phyloP scores from a whole-genome alignment of 2,329 filamentous ascomycete species.

The Alternaria panax region DNA sequence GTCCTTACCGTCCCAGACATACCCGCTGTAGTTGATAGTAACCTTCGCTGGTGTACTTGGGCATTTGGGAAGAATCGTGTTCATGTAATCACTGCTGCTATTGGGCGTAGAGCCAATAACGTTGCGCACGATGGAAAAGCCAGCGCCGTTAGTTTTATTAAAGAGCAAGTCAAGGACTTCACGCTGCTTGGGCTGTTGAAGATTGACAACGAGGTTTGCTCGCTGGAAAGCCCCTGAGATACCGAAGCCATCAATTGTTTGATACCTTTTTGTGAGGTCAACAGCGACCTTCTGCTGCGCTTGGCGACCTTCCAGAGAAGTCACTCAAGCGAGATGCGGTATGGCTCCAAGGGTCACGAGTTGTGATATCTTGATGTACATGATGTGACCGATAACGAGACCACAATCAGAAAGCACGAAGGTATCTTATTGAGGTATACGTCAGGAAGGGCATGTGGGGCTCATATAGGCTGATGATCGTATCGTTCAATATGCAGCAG shows the following conservation, averaged over 20 bases:
- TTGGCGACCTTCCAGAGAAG: slow-evolving; percentile 26
- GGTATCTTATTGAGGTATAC: no score
- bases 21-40: slow-evolving; percentile 42
- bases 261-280: slow-evolving; percentile 53
- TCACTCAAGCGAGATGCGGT: slow-evolving; percentile 14
- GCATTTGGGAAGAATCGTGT: slow-evolving; percentile 36
- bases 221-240: slow-evolving; percentile 57
- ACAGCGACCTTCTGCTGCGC: slow-evolving; percentile 47
- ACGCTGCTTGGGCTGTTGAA: slow-evolving; percentile 51
- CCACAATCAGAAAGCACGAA: no score
- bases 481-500: no score
- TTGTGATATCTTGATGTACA: slow-evolving; percentile 14
- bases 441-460: no score
- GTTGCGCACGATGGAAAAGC: slow-evolving; percentile 56
- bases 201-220: slow-evolving; percentile 55
- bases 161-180: slow-evolving; percentile 56
- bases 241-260: slow-evolving; percentile 58
- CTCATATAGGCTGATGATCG: no score
- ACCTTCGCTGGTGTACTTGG: slow-evolving; percentile 34
- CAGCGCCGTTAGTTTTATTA: slow-evolving; percentile 55
- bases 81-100: slow-evolving; percentile 50
- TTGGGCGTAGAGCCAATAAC: slow-evolving; percentile 58
- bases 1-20: slow-evolving; percentile 42
- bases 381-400: no score
- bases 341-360: slow-evolving; percentile 24